Evolutionary conservation across 148 eudicot species (phyloP).

Genomic region (Vaccinium corymbosum): DNA sequence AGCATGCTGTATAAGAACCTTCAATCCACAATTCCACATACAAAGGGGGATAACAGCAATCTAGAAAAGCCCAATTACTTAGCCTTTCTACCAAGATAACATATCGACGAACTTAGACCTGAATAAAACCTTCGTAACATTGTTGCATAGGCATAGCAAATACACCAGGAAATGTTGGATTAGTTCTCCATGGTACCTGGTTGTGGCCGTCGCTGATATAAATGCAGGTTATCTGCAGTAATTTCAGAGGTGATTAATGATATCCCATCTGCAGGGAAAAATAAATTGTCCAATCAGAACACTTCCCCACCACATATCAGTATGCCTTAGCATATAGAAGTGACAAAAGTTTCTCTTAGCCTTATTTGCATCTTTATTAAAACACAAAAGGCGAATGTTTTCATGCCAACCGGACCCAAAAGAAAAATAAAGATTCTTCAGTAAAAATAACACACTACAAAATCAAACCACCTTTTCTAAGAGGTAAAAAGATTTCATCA

Average conservation of each 20-base stretch:
- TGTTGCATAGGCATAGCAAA: not conserved
- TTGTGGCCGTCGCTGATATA: not conserved
- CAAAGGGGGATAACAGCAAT: not conserved
- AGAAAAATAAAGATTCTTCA: not conserved
- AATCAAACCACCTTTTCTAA: not conserved
- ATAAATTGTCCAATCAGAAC: not conserved
- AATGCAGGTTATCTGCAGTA: not conserved
- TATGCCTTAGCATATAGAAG: not conserved
- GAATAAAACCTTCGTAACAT: not conserved
- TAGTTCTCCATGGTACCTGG: conserved; percentile 1
- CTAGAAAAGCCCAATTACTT: not conserved
- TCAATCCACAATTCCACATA: conserved; percentile 1
- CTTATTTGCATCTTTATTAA: not conserved
- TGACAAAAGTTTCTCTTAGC: not conserved
- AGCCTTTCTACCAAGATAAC: not conserved
- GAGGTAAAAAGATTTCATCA: not conserved
- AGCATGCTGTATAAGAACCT: not conserved
- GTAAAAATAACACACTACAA: not conserved
- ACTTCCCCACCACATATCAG: not conserved
- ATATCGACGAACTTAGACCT: not conserved
- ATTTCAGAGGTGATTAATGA: not conserved
- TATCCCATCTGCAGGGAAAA: not conserved
- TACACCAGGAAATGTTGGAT: not conserved
- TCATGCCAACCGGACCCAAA: not conserved
- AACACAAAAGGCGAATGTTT: not conserved